These are phyloP conservation scores for Lentinula lateritia DNA, from an alignment of 768 basidiomycete species.

Conservation along the genomic window DNA sequence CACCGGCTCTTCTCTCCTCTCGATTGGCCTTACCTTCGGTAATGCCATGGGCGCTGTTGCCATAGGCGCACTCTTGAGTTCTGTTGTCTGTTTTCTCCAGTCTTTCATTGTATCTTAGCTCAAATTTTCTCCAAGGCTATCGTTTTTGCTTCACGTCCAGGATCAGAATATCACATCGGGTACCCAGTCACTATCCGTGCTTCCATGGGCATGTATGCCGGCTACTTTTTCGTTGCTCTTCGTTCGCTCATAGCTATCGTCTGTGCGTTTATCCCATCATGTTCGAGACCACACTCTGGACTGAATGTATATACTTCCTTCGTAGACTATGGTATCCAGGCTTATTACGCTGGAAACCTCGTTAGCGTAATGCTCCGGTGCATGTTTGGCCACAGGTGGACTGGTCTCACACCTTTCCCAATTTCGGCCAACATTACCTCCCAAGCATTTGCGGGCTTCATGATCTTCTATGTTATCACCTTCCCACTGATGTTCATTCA, in stretches of 20 bases:
- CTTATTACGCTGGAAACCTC: conserved; percentile 15
- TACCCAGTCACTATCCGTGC: conserved; percentile 15
- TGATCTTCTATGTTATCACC: conserved; percentile 14
- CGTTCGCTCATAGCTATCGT: conserved; percentile 17
- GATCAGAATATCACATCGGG: conserved; percentile 17
- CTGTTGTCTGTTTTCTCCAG: neutral
- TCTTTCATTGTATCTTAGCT: neutral
- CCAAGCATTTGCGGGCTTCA: conserved; percentile 15
- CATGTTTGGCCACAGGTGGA: conserved; percentile 19
- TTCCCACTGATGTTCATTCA: conserved; percentile 13
- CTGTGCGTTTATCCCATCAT: conserved; percentile 4
- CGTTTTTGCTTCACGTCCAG: conserved; percentile 14
- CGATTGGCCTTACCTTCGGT: conserved; percentile 16
- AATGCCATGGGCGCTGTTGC: conserved; percentile 17
- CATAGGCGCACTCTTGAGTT: conserved; percentile 13
- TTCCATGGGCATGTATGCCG: conserved; percentile 16
- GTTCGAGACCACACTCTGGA: neutral
- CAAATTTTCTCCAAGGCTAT: conserved; percentile 4
- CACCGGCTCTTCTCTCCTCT: conserved; percentile 16
- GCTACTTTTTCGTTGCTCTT: conserved; percentile 15
- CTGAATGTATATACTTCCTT: neutral
- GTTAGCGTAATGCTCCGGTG: conserved; percentile 14
- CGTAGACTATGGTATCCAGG: conserved; percentile 13
- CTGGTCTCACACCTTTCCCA: conserved; percentile 15
- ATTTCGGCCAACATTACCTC: conserved; percentile 13